Evolutionary conservation across 768 basidiomycete species (phyloP).

Genomic region (Tricholoma saponaceum): DNA sequence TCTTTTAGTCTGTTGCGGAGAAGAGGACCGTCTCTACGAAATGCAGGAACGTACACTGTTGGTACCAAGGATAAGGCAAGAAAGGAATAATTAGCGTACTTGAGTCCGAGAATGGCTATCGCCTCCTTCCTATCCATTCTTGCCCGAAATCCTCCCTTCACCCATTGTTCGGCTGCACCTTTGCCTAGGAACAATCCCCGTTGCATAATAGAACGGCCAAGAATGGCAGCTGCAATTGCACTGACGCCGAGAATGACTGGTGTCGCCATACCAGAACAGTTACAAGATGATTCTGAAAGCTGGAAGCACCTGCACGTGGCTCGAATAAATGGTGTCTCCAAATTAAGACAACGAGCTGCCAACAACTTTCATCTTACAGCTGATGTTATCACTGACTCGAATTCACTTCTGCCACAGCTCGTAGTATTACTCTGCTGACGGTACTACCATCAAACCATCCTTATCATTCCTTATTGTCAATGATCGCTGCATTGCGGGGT

Average conservation of each 20-base stretch:
- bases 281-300: too few relatives aligned
- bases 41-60: not conserved
- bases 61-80: not conserved
- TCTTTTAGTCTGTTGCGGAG: conserved; percentile 85
- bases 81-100: conserved; percentile 49
- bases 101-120: conserved; percentile 84
- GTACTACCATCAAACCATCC: not conserved
- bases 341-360: too few relatives aligned
- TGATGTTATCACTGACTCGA: too few relatives aligned
- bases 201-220: conserved; percentile 68
- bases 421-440: not conserved
- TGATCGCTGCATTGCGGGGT: not conserved
- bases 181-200: conserved; percentile 56
- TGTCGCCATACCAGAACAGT: too few relatives aligned
- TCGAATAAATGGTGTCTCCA: not conserved
- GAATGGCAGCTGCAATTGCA: conserved; percentile 71
- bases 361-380: not conserved
- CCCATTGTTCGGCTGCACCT: conserved; percentile 77
- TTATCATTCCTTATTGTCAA: too few relatives aligned
- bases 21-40: conserved; percentile 69
- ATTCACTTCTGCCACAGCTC: too few relatives aligned
- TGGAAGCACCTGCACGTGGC: not conserved
- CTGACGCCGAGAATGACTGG: conserved; percentile 73
- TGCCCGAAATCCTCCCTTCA: conserved; percentile 87
- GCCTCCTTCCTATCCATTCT: conserved; percentile 98